Conservation (phyloP, 306 rosid species). For the Morella rubra region DNA sequence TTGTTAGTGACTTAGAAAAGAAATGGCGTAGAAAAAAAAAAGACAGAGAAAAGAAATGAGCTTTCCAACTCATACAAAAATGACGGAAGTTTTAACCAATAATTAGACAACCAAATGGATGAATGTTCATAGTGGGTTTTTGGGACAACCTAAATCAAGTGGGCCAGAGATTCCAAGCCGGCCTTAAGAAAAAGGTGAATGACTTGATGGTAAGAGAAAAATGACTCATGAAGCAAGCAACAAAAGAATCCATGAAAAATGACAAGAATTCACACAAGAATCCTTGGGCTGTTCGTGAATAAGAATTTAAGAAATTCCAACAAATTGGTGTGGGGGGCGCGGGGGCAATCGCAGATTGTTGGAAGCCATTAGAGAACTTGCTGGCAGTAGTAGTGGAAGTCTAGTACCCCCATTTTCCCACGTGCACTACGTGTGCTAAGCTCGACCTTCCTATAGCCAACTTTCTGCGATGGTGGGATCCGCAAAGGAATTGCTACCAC, state of each 20-base stretch:
- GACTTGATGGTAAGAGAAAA: background rate
- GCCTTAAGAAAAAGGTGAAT: background rate
- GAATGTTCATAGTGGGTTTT: background rate
- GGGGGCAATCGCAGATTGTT: slow-evolving; percentile 18
- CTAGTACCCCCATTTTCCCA: slow-evolving; percentile 22
- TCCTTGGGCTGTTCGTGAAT: slow-evolving; percentile 8
- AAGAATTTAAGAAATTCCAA: slow-evolving; percentile 30
- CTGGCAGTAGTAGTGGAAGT: slow-evolving; percentile 12
- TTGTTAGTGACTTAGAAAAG: background rate
- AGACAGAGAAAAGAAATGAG: background rate
- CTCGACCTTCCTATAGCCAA: background rate
- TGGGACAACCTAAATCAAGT: background rate
- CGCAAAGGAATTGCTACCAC: background rate
- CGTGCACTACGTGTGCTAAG: background rate
- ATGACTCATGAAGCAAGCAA: slow-evolving; percentile 16
- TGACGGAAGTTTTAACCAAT: background rate
- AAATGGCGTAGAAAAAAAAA: too few relatives aligned
- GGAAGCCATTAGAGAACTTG: slow-evolving; percentile 2
- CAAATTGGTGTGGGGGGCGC: slow-evolving; percentile 28
- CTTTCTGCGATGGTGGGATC: background rate
- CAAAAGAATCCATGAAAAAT: slow-evolving; percentile 12
- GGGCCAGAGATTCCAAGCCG: background rate
- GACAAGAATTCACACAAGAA: background rate
- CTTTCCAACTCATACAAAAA: background rate
- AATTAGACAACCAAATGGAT: background rate